These are phyloP conservation scores for Hypericum androsaemum DNA, from an alignment of 345 rosid species.

Conservation along the genomic window DNA sequence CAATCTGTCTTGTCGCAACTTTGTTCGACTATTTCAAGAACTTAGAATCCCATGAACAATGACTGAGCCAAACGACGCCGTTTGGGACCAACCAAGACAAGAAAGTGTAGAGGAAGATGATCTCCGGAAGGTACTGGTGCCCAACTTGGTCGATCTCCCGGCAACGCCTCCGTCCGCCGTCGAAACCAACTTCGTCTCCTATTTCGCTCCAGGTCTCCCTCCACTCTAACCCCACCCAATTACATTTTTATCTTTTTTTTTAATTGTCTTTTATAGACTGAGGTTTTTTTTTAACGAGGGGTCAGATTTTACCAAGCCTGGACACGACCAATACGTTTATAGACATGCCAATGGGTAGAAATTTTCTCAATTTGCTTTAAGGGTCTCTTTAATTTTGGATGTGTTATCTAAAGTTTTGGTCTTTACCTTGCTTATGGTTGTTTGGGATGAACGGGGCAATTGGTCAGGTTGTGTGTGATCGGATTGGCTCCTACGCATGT, in stretches of 20 bases:
- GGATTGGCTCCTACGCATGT: conserved; percentile 75
- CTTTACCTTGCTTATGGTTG: background rate
- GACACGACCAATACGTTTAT: conserved; percentile 79
- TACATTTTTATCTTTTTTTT: background rate
- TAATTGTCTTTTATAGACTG: background rate
- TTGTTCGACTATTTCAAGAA: background rate
- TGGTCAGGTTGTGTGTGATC: conserved; percentile 59
- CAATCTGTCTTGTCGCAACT: no score
- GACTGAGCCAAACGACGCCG: conserved; percentile 3
- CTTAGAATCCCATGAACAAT: conserved; percentile 10
- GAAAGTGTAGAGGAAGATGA: conserved; percentile 26
- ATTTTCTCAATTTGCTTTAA: background rate
- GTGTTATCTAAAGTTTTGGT: no score
- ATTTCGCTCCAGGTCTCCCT: conserved; percentile 64
- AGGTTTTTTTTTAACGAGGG: background rate
- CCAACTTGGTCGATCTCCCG: conserved; percentile 49
- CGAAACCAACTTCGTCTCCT: conserved; percentile 57
- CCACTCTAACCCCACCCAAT: background rate
- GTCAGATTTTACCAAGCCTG: conserved; percentile 72
- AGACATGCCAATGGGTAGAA: conserved; percentile 85
- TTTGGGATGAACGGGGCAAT: background rate
- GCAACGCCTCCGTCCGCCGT: conserved; percentile 59
- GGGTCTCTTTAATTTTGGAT: background rate
- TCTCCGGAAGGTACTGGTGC: conserved; percentile 43
- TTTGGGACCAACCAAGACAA: background rate